Conservation (phyloP, 768 basidiomycete genomes). For the Pholiota microspora region DNA sequence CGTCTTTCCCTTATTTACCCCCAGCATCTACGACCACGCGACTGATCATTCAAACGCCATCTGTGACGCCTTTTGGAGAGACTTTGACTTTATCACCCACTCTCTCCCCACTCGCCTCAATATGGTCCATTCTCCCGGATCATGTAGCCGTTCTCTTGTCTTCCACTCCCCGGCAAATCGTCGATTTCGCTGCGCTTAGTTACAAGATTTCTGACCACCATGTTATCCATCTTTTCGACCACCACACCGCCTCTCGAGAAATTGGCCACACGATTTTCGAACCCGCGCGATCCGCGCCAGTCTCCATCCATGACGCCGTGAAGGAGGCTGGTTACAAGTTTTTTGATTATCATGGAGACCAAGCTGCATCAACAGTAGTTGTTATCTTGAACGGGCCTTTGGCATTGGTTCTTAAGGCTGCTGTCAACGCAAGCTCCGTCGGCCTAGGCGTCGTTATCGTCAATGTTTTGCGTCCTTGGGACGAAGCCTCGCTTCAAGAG, state of each 20-base stretch:
- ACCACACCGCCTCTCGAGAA: constrained; percentile 78
- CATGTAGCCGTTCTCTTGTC: constrained; percentile 76
- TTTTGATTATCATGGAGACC: constrained; percentile 75
- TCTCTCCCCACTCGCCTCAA: constrained; percentile 61
- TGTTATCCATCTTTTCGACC: constrained; percentile 90
- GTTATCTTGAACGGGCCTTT: constrained; percentile 77
- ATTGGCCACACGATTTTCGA: constrained; percentile 52
- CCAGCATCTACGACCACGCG: constrained; percentile 58
- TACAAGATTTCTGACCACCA: constrained; percentile 67
- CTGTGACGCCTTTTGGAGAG: constrained; percentile 63
- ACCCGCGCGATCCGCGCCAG: constrained; percentile 27
- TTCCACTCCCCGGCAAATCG: constrained; percentile 78
- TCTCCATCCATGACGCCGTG: constrained; percentile 48
- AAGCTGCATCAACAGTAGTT: constrained; percentile 59
- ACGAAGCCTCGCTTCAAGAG: constrained; percentile 56
- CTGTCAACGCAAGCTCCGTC: constrained; percentile 32
- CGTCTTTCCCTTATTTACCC: constrained; percentile 74
- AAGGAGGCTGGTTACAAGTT: constrained; percentile 60
- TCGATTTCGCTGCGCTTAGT: constrained; percentile 74
- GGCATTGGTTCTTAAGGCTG: constrained; percentile 59
- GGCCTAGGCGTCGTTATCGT: constrained; percentile 70
- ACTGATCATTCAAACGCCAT: constrained; percentile 82
- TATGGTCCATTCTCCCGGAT: constrained; percentile 60
- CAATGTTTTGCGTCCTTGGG: constrained; percentile 85
- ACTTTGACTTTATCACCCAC: constrained; percentile 75